Conservation (phyloP, 129 eudicot genomes). For the Arctium minus region DNA sequence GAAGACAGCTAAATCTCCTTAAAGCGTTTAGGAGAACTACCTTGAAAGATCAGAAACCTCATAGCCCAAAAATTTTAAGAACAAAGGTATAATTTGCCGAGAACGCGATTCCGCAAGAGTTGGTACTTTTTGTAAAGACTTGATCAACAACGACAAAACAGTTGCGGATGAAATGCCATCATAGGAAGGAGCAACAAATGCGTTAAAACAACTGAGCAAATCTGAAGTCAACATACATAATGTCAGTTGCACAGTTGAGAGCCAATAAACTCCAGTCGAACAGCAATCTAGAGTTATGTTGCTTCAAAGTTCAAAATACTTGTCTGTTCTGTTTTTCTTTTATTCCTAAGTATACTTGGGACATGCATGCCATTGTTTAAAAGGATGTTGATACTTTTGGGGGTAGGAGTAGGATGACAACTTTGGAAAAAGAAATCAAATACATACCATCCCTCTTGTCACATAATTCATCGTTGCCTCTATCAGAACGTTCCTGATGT, state of each 20-base stretch:
- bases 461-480: slow-evolving; percentile 21
- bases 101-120: slow-evolving; percentile 58
- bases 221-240: slow-evolving; percentile 43
- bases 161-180: slow-evolving; percentile 52
- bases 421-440: neutral
- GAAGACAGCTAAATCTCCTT: neutral
- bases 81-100: slow-evolving; percentile 69
- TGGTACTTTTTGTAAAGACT: slow-evolving; percentile 64
- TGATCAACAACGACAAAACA: slow-evolving; percentile 69
- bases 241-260: neutral
- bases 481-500: slow-evolving; percentile 33
- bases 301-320: neutral
- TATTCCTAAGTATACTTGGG: neutral
- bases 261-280: neutral
- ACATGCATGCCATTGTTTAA: neutral
- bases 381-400: no score
- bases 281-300: neutral
- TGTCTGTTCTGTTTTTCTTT: neutral
- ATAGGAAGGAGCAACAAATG: slow-evolving; percentile 29
- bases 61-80: slow-evolving; percentile 75
- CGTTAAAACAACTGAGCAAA: slow-evolving; percentile 48
- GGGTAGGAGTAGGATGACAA: neutral
- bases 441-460: slow-evolving; percentile 45
- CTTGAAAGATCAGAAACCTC: slow-evolving; percentile 42
- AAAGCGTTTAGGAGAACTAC: slow-evolving; percentile 23